These are phyloP conservation scores for Cicer chorassanicum DNA, from an alignment of 306 rosid genomes.

Conservation along the genomic window DNA sequence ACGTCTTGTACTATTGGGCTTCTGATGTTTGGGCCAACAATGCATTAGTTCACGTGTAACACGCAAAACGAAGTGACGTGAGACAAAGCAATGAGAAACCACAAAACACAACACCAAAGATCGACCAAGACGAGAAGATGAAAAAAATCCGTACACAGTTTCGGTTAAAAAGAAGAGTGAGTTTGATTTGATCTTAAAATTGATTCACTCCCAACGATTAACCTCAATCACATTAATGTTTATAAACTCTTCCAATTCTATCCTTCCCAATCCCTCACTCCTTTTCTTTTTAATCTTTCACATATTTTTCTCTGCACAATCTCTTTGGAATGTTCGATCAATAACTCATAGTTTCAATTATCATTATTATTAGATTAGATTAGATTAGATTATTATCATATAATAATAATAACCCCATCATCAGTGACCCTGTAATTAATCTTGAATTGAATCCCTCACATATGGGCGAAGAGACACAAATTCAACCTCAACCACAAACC, in stretches of 20 bases:
- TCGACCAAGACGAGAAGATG: constrained; percentile 20
- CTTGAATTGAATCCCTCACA: constrained; percentile 40
- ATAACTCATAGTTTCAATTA: background rate
- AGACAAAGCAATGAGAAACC: background rate
- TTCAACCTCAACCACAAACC: constrained; percentile 61
- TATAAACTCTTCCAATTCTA: background rate
- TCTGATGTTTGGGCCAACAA: background rate
- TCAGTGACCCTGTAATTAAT: constrained; percentile 23
- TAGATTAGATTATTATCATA: background rate
- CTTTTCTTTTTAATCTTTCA: background rate
- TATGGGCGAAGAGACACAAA: constrained; percentile 86
- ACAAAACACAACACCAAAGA: background rate
- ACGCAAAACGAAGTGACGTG: constrained; percentile 40
- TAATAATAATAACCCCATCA: background rate
- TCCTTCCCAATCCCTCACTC: background rate
- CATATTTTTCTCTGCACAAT: background rate
- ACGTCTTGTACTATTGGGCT: background rate
- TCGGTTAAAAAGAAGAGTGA: constrained; percentile 25
- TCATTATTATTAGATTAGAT: background rate
- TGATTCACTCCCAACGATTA: background rate
- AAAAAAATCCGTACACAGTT: constrained; percentile 15
- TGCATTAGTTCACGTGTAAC: constrained; percentile 37
- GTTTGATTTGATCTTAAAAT: background rate
- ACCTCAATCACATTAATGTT: background rate
- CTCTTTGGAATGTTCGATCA: constrained; percentile 16